These are phyloP conservation scores for Chlamydomonas incerta DNA, from an alignment of 139 green algal species.

Conservation along the genomic window DNA sequence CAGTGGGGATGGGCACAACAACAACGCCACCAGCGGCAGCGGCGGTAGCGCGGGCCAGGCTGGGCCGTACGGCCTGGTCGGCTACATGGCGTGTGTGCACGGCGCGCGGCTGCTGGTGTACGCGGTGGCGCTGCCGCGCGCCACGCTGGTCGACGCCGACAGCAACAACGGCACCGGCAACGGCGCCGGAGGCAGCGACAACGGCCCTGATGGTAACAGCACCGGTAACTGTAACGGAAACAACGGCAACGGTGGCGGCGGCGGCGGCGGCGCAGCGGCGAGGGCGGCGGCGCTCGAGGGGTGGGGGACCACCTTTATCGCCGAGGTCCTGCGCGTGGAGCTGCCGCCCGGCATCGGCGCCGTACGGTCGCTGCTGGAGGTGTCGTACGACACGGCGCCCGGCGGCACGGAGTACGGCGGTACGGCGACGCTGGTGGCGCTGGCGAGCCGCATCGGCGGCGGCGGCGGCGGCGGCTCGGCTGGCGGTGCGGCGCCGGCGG, in stretches of 20 bases:
- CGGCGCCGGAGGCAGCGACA: not conserved
- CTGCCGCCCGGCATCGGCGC: conserved; percentile 12
- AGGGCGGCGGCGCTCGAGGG: not conserved
- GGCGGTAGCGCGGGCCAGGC: not conserved
- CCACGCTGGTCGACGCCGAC: not conserved
- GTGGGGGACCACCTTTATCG: conserved; percentile 12
- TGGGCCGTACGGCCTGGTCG: not conserved
- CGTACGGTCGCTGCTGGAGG: conserved; percentile 17
- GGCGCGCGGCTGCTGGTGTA: conserved; percentile 24
- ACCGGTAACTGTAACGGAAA: no score
- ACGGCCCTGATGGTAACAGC: no score
- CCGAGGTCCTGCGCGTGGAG: conserved; percentile 24
- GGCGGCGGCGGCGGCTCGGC: not conserved
- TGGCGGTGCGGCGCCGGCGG: not conserved
- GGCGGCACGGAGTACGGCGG: no score
- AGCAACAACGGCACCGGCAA: not conserved
- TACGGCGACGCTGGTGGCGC: conserved; percentile 12
- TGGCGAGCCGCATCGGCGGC: not conserved
- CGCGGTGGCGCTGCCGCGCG: conserved; percentile 1
- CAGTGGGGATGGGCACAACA: no score
- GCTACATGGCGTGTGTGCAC: conserved; percentile 28
- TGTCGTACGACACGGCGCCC: conserved; percentile 5
- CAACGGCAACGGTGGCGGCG: no score
- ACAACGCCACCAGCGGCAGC: not conserved
- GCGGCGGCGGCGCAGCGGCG: not conserved